Percentiles rank a stretch among this genome's conserved stretches.
These are phyloP conservation scores for Saccharomyces hybrid DNA, from an alignment of 1,139 yeast species.

Conservation along the genomic window DNA sequence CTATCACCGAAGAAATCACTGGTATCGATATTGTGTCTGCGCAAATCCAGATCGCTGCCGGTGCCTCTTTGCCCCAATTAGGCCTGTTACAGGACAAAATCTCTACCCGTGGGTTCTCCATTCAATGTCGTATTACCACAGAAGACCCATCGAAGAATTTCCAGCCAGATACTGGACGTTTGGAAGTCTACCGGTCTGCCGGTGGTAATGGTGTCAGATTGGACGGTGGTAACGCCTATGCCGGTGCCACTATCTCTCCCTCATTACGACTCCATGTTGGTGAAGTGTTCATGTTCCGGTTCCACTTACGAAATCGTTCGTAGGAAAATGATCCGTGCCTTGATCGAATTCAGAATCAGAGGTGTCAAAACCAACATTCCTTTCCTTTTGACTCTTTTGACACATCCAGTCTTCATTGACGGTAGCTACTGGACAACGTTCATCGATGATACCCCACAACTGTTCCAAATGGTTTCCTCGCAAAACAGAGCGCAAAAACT, in stretches of 20 bases:
- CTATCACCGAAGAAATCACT: constrained; percentile 96
- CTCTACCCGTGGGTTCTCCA: constrained; percentile 94
- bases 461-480: constrained; percentile 90
- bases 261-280: constrained; percentile 97
- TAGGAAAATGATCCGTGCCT: constrained; percentile 92
- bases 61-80: constrained; percentile 85
- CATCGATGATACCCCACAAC: constrained; percentile 93
- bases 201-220: constrained; percentile 99
- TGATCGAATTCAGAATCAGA: constrained; percentile 94
- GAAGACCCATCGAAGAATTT: constrained; percentile 95
- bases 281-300: constrained; percentile 93
- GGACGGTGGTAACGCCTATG: constrained; percentile 98
- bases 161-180: constrained; percentile 98
- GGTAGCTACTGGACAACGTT: constrained; percentile 98
- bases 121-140: constrained; percentile 98
- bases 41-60: constrained; percentile 98
- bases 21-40: constrained; percentile 98
- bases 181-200: constrained; percentile 95
- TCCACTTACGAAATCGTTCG: constrained; percentile 94
- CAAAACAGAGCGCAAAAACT: constrained; percentile 96
- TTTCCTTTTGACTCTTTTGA: constrained; percentile 83
- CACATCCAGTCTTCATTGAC: constrained; percentile 78
- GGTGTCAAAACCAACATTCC: constrained; percentile 99
- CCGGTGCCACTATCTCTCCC: constrained; percentile 98
- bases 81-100: constrained; percentile 91